Conservation (phyloP, 1,139 yeast species). For the Yamadazyma atmosphaerica region DNA sequence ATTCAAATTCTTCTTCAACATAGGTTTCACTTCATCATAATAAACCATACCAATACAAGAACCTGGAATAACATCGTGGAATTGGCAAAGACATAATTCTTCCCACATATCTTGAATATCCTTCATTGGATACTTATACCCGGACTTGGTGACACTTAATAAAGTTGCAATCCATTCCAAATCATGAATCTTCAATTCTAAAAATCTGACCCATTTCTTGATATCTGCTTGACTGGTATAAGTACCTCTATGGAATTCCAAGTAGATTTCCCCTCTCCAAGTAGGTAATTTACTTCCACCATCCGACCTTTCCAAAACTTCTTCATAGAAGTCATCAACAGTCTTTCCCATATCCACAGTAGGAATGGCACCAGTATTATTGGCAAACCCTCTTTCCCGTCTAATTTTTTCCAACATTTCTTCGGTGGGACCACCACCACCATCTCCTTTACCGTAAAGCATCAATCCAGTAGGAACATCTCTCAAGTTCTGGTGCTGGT, state of each 20-base stretch:
- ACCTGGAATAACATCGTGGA: slow-evolving; percentile 96
- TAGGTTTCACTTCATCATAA: slow-evolving; percentile 84
- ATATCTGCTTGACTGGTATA: slow-evolving; percentile 91
- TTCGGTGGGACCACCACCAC: slow-evolving; percentile 97
- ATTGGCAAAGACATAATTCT: slow-evolving; percentile 84
- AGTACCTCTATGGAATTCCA: slow-evolving; percentile 96
- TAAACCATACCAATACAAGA: slow-evolving; percentile 94
- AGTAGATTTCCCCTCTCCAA: slow-evolving; percentile 92
- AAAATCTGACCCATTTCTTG: slow-evolving; percentile 73
- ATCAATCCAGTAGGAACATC: slow-evolving; percentile 79
- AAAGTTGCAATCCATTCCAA: slow-evolving; percentile 80
- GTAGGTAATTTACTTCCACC: slow-evolving; percentile 71
- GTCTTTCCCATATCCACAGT: slow-evolving; percentile 74
- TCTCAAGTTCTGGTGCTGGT: slow-evolving; percentile 80
- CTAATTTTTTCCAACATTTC: slow-evolving; percentile 92
- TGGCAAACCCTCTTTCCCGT: slow-evolving; percentile 84
- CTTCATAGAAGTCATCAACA: slow-evolving; percentile 77
- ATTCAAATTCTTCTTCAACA: slow-evolving; percentile 59
- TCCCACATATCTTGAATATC: slow-evolving; percentile 80
- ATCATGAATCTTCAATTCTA: slow-evolving; percentile 82
- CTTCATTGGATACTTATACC: slow-evolving; percentile 68
- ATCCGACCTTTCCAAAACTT: slow-evolving; percentile 60
- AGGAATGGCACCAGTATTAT: slow-evolving; percentile 80
- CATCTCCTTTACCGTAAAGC: slow-evolving; percentile 92
- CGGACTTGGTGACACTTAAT: slow-evolving; percentile 54